Evolutionary conservation across 2,329 filamentous ascomycete genomes (phyloP), one percentile per base, ranked within the genome.

Genomic region (Xylariaceae sp.): DNA sequence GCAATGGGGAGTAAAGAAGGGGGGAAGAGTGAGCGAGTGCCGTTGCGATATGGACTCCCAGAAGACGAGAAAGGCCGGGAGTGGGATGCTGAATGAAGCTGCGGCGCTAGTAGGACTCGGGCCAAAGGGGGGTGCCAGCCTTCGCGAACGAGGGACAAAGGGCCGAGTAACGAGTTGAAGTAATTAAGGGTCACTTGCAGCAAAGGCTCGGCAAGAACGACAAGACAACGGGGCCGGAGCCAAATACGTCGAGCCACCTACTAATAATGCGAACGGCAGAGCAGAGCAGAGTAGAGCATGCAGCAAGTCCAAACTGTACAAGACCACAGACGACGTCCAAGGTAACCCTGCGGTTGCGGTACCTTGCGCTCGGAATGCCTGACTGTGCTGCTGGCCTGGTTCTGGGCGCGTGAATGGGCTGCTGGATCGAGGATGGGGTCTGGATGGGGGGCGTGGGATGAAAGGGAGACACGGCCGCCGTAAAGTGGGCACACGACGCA

Each of bases 111-210:
- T 48, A 44, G 30, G 44, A 42, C 45, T 45, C 36, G 49, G 49
- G 42, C 45, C 49, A 56, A 53, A 55, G 56, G 53, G 55, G 60
- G 51, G 56, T 55, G 57, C 60, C 52, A 27, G 22, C 4, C 22
- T 27, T 27, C 22, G 22, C 22, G 22, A 27, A 52, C 53, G 52
- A 54, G 54, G 60, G 55, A 60, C 58, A 62, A 63, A 63, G 60
- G 57, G 56, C 62, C 61, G 61, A 62, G 61, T 64, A 56, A 57
- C 54, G 46, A 36, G 33, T 42, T 44, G 50, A 17, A 38, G 39
- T 39, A 48, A 50, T 38, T 53, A 35, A 46, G 45, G 46, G 49
- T 11, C 40, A 36, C 42, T 42, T 44, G 47, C 47, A 50, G 46
- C 35, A 44, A 44, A 39, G 47, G 49, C 49, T 38, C 48, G 39